Evolutionary conservation across 805 yeast genomes (phyloP), one percentile per base, ranked within the genome.

Genomic region (Monosporozyma siamensis): DNA sequence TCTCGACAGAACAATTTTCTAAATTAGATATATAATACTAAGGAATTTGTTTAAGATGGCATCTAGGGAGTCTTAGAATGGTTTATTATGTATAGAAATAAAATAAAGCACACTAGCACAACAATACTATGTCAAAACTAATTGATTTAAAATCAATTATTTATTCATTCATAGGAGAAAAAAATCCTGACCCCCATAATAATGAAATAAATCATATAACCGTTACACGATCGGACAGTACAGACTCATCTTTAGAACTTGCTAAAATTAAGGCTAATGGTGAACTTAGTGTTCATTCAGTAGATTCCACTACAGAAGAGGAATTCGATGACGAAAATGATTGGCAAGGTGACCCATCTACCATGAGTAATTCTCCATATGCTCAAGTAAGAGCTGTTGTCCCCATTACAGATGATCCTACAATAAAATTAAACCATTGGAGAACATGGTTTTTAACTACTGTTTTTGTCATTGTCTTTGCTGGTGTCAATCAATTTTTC

Each of bases 381-480:
- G 75, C 79, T 1, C 80, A 75, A 52, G 81, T 75, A 38, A 67
- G 81, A 61, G 74, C 79, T 20, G 73, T 77, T 8, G 76, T 76
- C 29, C 72, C 77, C 6, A 67, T 73, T 8, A 55, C 62, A 8
- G 81, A 75, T 53, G 80, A 77, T 55, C 69, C 72, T 1, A 48
- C 67, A 4, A 54, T 73, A 17, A 67, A 67, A 5, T 70, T 73
- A 46, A 74, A 72, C 50, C 75, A 77, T 39, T 63, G 76, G 59
- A 69, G 80, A 63, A 71, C 75, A 42, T 75, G 79, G 78, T 57
- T 67, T 36, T 49, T 75, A 44, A 75, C 74, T 20, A 56, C 75
- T 22, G 50, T 72, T 9, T 71, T 75, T 56, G 69, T 74, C 31
- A 65, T 75, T 17, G 59, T 77, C 36, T 79, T 80, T 47, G 72